Conservation (phyloP, 345 rosid genomes). For the Murraya koenigii region DNA sequence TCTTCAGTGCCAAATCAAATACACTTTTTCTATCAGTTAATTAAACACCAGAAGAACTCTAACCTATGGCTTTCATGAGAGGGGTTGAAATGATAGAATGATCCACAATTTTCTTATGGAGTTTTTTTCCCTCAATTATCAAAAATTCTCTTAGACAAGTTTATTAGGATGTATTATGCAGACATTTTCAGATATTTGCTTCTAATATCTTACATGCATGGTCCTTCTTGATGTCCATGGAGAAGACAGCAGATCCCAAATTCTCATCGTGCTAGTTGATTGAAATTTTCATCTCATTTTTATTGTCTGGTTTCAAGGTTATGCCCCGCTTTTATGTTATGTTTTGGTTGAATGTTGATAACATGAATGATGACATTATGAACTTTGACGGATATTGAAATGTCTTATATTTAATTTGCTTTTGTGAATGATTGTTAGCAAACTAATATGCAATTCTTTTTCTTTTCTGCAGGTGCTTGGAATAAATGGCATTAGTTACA, state of each 20-base stretch:
- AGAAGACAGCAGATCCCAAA: not conserved
- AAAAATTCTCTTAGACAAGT: not conserved
- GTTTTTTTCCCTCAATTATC: too few relatives aligned
- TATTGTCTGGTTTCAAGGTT: not conserved
- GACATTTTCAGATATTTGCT: not conserved
- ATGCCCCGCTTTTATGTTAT: not conserved
- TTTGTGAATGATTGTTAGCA: not conserved
- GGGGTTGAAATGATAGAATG: not conserved
- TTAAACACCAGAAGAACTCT: not conserved
- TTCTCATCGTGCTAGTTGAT: not conserved
- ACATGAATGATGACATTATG: not conserved
- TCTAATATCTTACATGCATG: not conserved
- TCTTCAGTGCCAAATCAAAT: not conserved
- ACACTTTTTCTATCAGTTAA: not conserved
- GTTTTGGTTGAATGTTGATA: not conserved
- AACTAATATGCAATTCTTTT: not conserved
- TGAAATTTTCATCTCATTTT: not conserved
- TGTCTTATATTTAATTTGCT: not conserved
- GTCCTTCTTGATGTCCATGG: not conserved
- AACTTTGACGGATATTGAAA: not conserved
- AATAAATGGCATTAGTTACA: slow-evolving; percentile 71
- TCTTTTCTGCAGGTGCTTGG: slow-evolving; percentile 7
- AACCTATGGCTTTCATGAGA: not conserved
- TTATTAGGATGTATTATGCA: not conserved
- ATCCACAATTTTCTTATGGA: not conserved